Percentiles rank a stretch among this genome's conserved stretches.
phyloP scores from a whole-genome alignment of 306 rosid genomes.

The Fragaria ananassa region DNA sequence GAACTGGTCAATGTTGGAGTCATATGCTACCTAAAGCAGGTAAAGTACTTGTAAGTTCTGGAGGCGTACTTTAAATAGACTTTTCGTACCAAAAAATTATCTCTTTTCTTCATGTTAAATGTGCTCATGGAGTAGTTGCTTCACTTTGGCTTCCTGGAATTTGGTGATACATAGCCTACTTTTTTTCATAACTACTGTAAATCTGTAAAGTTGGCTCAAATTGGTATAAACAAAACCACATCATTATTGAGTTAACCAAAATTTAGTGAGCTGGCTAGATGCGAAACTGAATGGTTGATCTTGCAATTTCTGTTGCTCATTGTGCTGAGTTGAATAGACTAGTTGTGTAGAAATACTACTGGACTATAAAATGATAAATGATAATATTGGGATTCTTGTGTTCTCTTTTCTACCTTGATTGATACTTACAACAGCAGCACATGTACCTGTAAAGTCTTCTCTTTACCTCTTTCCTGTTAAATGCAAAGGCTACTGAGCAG shows the following conservation, averaged over 20 bases:
- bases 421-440: neutral
- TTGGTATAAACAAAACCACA: neutral
- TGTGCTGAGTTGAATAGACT: neutral
- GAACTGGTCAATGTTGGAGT: constrained; percentile 97
- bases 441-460: constrained; percentile 1
- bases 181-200: neutral
- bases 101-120: neutral
- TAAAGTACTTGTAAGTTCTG: constrained; percentile 21
- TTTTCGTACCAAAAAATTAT: neutral
- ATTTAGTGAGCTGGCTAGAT: neutral
- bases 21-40: constrained; percentile 98
- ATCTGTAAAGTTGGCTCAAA: neutral
- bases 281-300: neutral
- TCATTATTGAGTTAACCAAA: neutral
- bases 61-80: neutral
- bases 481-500: neutral
- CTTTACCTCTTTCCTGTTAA: neutral
- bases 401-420: neutral
- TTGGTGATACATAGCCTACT: neutral
- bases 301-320: neutral
- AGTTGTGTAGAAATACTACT: neutral
- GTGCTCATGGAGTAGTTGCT: constrained; percentile 2
- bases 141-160: neutral
- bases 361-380: neutral
- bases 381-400: neutral